These are phyloP conservation scores for Quercus mongolica DNA, from an alignment of 306 rosid genomes.

Conservation along the genomic window DNA sequence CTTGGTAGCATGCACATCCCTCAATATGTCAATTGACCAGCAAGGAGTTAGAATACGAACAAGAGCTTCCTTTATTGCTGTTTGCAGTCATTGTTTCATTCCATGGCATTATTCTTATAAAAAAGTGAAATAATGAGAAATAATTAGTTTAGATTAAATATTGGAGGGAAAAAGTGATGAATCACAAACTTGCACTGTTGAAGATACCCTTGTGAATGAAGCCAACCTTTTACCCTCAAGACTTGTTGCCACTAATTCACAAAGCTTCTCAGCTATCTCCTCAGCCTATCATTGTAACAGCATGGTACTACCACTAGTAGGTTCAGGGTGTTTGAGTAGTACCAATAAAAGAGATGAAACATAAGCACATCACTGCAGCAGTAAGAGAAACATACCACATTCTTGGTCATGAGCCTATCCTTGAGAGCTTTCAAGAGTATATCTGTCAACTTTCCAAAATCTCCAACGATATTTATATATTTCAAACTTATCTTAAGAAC, in stretches of 20 bases:
- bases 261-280: slow-evolving; percentile 95
- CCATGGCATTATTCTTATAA: slow-evolving; percentile 8
- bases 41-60: slow-evolving; percentile 85
- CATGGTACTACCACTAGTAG: slow-evolving; percentile 22
- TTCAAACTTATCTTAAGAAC: neutral
- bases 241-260: slow-evolving; percentile 95
- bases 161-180: slow-evolving; percentile 5
- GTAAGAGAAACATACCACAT: slow-evolving; percentile 69
- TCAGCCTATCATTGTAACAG: slow-evolving; percentile 58
- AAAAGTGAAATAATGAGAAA: neutral
- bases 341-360: neutral
- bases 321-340: slow-evolving; percentile 1
- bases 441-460: neutral
- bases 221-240: slow-evolving; percentile 94
- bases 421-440: slow-evolving; percentile 52
- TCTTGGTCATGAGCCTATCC: slow-evolving; percentile 98
- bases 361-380: neutral
- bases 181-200: slow-evolving; percentile 77
- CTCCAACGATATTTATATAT: neutral
- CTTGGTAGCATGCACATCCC: slow-evolving; percentile 92
- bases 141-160: neutral
- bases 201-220: slow-evolving; percentile 91
- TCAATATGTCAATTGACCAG: slow-evolving; percentile 88
- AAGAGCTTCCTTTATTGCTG: slow-evolving; percentile 94
- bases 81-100: slow-evolving; percentile 33